Evolutionary conservation across 148 eudicot genomes (phyloP), one percentile per base, ranked within the genome.

Genomic region (Suaeda aralocaspica): DNA sequence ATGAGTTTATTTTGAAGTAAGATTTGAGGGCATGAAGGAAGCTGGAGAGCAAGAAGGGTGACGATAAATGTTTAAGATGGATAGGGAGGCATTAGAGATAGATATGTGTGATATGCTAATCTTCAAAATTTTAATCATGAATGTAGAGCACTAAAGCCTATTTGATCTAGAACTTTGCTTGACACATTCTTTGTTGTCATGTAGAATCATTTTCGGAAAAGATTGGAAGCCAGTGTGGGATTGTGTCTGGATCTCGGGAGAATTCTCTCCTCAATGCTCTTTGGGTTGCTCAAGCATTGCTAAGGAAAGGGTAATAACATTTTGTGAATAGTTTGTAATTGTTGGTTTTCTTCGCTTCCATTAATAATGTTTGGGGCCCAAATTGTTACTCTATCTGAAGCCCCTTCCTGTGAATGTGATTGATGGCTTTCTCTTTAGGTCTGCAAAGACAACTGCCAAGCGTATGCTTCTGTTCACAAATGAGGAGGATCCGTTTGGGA

Each of bases 401-500:
- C 34, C 30, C 45, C 25, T 59, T 52, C 53, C 19, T 53, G 64
- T 24, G 28, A 41, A 21, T 73, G 61, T 57, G 66, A 24, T 53
- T 56, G 33, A 58, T 64, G 61, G 57, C 12, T 58, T 77, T 57
- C 58, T 14, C 19, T 66, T 14, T 83, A 92, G 98, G 80, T 92
- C 98, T 74, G 74, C 88, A 64, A 90, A 90, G 73, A 87, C 98
- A 69, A 84, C 88, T 34, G 92, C 85, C 72, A 92, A 92, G 75
- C 77, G 96, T 59, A 90, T 92, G 39, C 85, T 92, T 59, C 77
- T 92, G 69, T 77, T 92, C 59, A 88, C 98, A 42, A 92, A 92
- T 79, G 98, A 92, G 79, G 96, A 92, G 77, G 90, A 90, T 87
- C 98, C 98, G 67, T 92, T 92, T 84, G 96, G 96, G 71, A 83